These are phyloP conservation scores for Metschnikowia picachoensis DNA, from an alignment of 805 yeast genomes.

Conservation along the genomic window DNA sequence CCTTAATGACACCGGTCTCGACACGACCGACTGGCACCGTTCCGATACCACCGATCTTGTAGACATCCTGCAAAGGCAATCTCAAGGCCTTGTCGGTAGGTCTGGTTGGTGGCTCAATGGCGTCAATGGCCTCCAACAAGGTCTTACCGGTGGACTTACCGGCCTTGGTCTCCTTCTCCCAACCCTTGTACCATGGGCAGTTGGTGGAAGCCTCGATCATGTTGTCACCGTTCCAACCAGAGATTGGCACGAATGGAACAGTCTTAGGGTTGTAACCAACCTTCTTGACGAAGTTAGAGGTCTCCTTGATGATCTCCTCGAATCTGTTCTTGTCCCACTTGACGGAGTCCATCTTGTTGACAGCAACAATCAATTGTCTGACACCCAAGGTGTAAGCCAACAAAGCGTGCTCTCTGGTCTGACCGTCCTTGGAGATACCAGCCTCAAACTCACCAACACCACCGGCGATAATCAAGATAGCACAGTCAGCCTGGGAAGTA, in stretches of 20 bases:
- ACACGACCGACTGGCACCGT: conserved; percentile 94
- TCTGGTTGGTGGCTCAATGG: conserved; percentile 75
- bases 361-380: conserved; percentile 80
- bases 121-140: conserved; percentile 79
- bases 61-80: conserved; percentile 86
- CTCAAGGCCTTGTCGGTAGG: conserved; percentile 86
- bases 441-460: conserved; percentile 95
- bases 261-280: conserved; percentile 81
- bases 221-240: conserved; percentile 94
- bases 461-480: conserved; percentile 85
- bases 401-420: conserved; percentile 84
- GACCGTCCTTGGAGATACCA: conserved; percentile 93
- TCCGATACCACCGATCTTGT: conserved; percentile 91
- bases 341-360: conserved; percentile 94
- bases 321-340: conserved; percentile 81
- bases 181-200: conserved; percentile 88
- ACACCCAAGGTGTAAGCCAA: conserved; percentile 89
- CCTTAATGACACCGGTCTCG: conserved; percentile 88
- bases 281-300: conserved; percentile 77
- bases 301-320: conserved; percentile 73
- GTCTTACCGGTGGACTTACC: conserved; percentile 73
- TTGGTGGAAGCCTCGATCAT: conserved; percentile 79
- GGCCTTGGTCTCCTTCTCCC: conserved; percentile 74
- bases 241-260: conserved; percentile 77
- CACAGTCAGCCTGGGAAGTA: conserved; percentile 92